These are phyloP conservation scores for Sugiyamaella novakii DNA, from an alignment of 1,139 yeast genomes.

Conservation along the genomic window DNA sequence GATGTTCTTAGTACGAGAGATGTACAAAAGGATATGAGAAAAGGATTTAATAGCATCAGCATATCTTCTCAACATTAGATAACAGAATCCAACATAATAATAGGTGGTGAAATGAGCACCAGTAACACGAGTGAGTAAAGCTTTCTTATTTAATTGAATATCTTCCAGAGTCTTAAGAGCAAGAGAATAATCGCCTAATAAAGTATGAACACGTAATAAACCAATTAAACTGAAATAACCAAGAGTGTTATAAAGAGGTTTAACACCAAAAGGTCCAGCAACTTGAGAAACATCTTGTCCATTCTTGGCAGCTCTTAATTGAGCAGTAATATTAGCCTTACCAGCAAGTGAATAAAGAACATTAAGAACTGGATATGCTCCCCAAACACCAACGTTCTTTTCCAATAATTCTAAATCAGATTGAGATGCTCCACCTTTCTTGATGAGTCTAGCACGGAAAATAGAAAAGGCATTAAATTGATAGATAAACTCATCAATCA, in stretches of 20 bases:
- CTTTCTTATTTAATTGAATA: conserved; percentile 50
- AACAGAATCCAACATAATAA: conserved; percentile 54
- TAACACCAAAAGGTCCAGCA: conserved; percentile 50
- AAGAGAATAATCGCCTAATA: conserved; percentile 51
- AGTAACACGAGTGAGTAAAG: conserved; percentile 49
- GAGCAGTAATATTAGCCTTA: conserved; percentile 49
- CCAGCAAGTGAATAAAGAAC: conserved; percentile 52
- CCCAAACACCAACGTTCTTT: conserved; percentile 50
- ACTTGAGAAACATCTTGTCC: conserved; percentile 42
- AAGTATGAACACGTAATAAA: conserved; percentile 51
- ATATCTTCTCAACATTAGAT: conserved; percentile 53
- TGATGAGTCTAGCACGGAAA: conserved; percentile 46
- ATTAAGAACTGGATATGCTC: conserved; percentile 51
- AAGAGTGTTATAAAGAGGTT: conserved; percentile 48
- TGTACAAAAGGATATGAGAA: conserved; percentile 50
- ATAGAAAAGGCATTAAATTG: conserved; percentile 51
- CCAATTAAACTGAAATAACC: conserved; percentile 56
- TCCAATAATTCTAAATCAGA: conserved; percentile 44
- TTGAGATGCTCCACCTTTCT: conserved; percentile 36
- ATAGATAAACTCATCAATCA: conserved; percentile 54
- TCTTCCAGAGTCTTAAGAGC: conserved; percentile 53
- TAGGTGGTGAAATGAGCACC: conserved; percentile 54
- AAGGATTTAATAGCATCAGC: conserved; percentile 54
- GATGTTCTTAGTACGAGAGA: conserved; percentile 50
- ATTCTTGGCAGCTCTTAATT: conserved; percentile 44